Base-by-base conservation (phyloP, 2,329 filamentous ascomycete species). In the Zymoseptoria passerinii region DNA sequence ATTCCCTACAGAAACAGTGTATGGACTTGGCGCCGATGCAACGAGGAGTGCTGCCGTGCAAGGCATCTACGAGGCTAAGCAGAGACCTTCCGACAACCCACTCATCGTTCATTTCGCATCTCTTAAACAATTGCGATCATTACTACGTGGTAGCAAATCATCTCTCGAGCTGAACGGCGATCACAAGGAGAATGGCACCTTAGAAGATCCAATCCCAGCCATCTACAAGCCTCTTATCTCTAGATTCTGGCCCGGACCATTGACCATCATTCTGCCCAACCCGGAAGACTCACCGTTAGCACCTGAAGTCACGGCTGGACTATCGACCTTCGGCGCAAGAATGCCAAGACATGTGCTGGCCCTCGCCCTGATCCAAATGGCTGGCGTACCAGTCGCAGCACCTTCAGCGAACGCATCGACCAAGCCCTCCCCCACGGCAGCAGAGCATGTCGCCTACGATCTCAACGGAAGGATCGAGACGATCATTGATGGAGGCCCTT, bases 1-100 rank as follows among this genome's bases (percentile, higher is more conserved):
- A 1, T 99, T 99, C 71, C 94, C 94, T 0, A 99, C 94, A 0
- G 94, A 99, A 76, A 99, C 94, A 0, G 94, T 99, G 0, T 99
- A 99, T 72, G 94, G 94, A 0, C 81, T 99, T 7, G 94, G 91
- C n/a, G 94, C 94, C 13, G 94, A 97, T 76, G 94, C 94, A 9
- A 97, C 92, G 27, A 83, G 90, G 67, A 90, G 86, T 68, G 79
- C 77, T 23, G 88, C 92, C 1, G 92, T 97, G 6, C 85, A 82
- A 69, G 92, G 91, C n/a, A 99, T 99, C 65, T 99, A 94, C 73
- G 80, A 83, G 20, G 91, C 90, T 55, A 99, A 99, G 76, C 88
- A 90, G 57, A 79, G 94, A 57, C 94, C 94, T 3, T 88, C 88
- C 6, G 94, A 99, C 71, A 99, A 99, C 72, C 94, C 94, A 18